Base-by-base conservation (phyloP, 768 basidiomycete genomes). In the Calocybe cyanea region DNA sequence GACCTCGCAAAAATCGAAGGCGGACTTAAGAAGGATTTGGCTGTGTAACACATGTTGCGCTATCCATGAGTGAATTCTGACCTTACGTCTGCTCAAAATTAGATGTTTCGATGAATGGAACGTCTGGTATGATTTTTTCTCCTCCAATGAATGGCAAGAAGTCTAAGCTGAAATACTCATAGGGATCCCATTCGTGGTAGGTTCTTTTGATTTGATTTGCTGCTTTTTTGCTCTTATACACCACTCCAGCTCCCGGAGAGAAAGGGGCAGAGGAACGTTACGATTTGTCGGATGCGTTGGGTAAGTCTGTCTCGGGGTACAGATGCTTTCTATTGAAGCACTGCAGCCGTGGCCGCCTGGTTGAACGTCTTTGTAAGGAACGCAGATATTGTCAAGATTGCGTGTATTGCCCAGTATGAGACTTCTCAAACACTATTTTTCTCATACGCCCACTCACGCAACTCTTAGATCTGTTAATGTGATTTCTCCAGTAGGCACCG, bases 351-450 rank as follows among this genome's bases (percentile, higher is more conserved):
- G 40, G 77, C 75, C 2, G 66, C 76, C 7, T 83, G 80, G 78
- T 60, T 83, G 42, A 81, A 81, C 54, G 73, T 80, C 4, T 77
- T 83, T 49, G 70, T 81, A 5, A 68, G 80, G 14, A 77, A 83
- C 41, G 75, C 77, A 4, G 75, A 79, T 52, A 65, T 79, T 6
- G 74, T 81, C 35, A 76, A 77, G 49, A 77, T 81, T 38, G 80
- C 80, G 1, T 81, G 80, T 54, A 72, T 81, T 36, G 79, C 81
- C 3, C 81, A 83, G 68, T 73, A 59, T 41, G 74, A 66, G 35
- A 4, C 40, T 28, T 28, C 25, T n/a, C 38, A 19, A n/a, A n/a
- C 35, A 10, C 7, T 31, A 18, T 19, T 36, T 18, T n/a, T 18
- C 50, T 25, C 31, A 13, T 7, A 17, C 23, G 30, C 30, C 37